Evolutionary conservation across 192 early-diverging fungal genomes (phyloP), one percentile per base, ranked within the genome.

Genomic region (Allomyces macrogynus): DNA sequence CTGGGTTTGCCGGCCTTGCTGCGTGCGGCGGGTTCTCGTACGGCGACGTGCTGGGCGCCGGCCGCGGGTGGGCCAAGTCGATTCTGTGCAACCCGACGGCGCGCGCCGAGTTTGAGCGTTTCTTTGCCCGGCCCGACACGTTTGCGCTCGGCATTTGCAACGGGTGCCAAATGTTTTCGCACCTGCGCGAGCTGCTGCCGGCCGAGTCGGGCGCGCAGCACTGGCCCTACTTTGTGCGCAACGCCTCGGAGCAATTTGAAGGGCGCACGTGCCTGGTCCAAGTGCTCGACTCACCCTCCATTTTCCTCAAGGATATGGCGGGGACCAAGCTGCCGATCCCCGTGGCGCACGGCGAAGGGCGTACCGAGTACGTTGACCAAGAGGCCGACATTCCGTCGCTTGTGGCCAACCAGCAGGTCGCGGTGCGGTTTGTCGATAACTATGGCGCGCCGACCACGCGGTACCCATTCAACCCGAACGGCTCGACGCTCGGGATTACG

Each of bases 401-500:
- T 10, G 68, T 69, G 11, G 63, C 43, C 43, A 61, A 74, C 54
- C 71, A 84, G n/a, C 75, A 88, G 54, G 72, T 87, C 14, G 85
- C 87, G 1, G 72, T 85, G 4, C 77, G 78, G 43, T 99, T 84
- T 74, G 89, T 97, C 27, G 89, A 94, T 68, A 91, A 92, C 76
- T 76, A 86, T 67, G 84, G 84, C 25, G 84, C 88, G 3, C 73
- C 76, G 16, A 85, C 81, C 16, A 82, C 89, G 65, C 76, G 78
- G 68, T 99, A 99, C 71, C 97, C 97, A 57, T 84, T 80, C 80
- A 99, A 99, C 77, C 97, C 97, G 63, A 99, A 99, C 74, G 97
- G 97, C 23, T 82, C 86, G 26, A 84, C 85, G 16, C 27, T 79
- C 65, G 93, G 91, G 62, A 81, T 99, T 65, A 84, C 95, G n/a